These are phyloP conservation scores for Halophytophthora batemanensis DNA, from an alignment of 352 stramenopile genomes.

Conservation along the genomic window DNA sequence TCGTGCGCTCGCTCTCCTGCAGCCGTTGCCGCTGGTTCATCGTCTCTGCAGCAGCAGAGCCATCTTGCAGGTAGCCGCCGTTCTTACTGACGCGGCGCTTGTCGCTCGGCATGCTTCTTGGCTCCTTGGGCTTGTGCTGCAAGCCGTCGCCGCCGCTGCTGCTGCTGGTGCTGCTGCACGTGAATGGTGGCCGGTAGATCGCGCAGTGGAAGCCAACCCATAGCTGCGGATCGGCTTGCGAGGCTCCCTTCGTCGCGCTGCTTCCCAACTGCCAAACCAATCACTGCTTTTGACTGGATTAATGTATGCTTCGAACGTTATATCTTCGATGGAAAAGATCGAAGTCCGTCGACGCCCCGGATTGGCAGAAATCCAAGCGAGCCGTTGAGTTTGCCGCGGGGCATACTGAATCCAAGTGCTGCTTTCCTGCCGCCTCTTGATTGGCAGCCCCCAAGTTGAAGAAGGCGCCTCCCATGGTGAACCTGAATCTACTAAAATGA, in stretches of 20 bases:
- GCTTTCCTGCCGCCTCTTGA: slow-evolving; percentile 1
- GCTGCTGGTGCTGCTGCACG: slow-evolving; percentile 4
- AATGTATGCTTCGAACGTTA: slow-evolving; percentile 44
- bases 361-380: slow-evolving; percentile 18
- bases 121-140: slow-evolving; percentile 1
- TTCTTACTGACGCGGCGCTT: background rate
- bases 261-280: slow-evolving; percentile 53
- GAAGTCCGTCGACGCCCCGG: slow-evolving; percentile 23
- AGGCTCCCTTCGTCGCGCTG: background rate
- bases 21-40: slow-evolving; percentile 3
- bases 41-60: background rate
- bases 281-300: slow-evolving; percentile 29
- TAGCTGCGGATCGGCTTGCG: background rate
- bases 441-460: slow-evolving; percentile 4
- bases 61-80: background rate
- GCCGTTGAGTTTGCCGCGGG: slow-evolving; percentile 3
- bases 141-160: background rate
- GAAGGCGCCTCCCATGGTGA: no score
- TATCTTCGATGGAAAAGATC: slow-evolving; percentile 46
- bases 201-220: slow-evolving; percentile 7
- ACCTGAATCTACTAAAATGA: no score
- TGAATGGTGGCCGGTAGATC: slow-evolving; percentile 23
- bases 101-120: background rate
- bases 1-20: slow-evolving; percentile 1
- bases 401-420: slow-evolving; percentile 21